Percentiles rank a stretch among this genome's conserved stretches.
These are phyloP conservation scores for Paraleonurus japonicus DNA, from an alignment of 257 asterid species.

Conservation along the genomic window DNA sequence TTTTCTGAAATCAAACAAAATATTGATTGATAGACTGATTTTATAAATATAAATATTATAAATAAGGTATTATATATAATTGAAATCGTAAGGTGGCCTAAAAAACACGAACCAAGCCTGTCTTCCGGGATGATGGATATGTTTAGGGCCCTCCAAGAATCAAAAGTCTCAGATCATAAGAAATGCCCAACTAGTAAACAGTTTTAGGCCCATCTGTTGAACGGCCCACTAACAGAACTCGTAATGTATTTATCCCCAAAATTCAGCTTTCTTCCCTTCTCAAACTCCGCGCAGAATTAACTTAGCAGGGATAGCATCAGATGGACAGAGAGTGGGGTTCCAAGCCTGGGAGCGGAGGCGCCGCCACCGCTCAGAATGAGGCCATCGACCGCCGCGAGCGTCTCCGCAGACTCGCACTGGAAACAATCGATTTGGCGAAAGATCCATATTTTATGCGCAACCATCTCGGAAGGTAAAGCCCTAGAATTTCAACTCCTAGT, in stretches of 20 bases:
- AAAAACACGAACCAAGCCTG: too few species aligned
- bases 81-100: too few species aligned
- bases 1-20: too few species aligned
- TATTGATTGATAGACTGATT: too few species aligned
- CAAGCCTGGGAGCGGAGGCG: constrained; percentile 99
- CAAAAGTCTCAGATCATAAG: too few species aligned
- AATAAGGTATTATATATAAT: too few species aligned
- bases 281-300: background rate
- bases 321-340: constrained; percentile 99
- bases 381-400: constrained; percentile 98
- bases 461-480: constrained; percentile 83
- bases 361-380: constrained; percentile 95
- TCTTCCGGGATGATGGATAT: too few species aligned
- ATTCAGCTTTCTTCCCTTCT: background rate
- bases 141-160: too few species aligned
- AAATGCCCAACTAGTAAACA: background rate
- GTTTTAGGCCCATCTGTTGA: background rate
- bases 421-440: constrained; percentile 90
- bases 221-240: background rate
- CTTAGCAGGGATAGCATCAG: constrained; percentile 2
- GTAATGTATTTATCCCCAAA: background rate
- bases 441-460: constrained; percentile 99
- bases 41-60: too few species aligned
- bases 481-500: background rate
- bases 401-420: constrained; percentile 84